Evolutionary conservation across 1,284 basidiomycete genomes (phyloP), one percentile per base, ranked within the genome.

Genomic region (Papiliotrema nemorosa): DNA sequence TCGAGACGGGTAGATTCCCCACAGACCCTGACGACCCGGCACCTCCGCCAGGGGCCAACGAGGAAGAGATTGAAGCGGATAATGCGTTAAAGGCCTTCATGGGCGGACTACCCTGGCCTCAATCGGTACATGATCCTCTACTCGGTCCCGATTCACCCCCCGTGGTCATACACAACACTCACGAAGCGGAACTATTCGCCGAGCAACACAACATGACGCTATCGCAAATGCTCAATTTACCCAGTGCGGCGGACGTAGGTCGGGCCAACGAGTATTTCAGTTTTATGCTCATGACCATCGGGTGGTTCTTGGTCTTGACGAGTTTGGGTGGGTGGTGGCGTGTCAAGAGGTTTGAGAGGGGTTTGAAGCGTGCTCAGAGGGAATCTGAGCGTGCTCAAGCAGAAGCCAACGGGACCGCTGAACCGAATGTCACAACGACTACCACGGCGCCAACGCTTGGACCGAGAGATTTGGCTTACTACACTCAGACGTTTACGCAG

Each of bases 221-320:
- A n/a, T 46, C 58, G 24, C 57, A 56, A 21, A 53, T 72, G 46
- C 57, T 70, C 53, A 60, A 58, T 45, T 52, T 69, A 36, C 63
- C 69, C 1, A 63, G 62, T 24, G 68, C 69, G 2, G 64, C 62
- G 13, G 74, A 75, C 29, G 72, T 76, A 35, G 72, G 73, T 3
- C 64, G 70, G 25, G 77, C 78, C 34, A 81, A 78, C 63, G 89
- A 92, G 59, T 94, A 88, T 88, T 76, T 96, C 33, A 84, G 88
- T 1, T 91, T 94, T 76, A 75, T 94, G 47, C 81, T 96, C 64
- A 96, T 96, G 88, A 87, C 85, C 0, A 62, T 91, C 81, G 90
- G 92, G 12, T 94, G 90, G 90, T 90, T 94, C 79, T 77, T 93
- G 35, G 78, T 94, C 16, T 77, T 91, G 20, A 86, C 87, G 1